phyloP scores from a whole-genome alignment of 1,284 basidiomycete genomes.

The Cutaneotrichosporon sp. region DNA sequence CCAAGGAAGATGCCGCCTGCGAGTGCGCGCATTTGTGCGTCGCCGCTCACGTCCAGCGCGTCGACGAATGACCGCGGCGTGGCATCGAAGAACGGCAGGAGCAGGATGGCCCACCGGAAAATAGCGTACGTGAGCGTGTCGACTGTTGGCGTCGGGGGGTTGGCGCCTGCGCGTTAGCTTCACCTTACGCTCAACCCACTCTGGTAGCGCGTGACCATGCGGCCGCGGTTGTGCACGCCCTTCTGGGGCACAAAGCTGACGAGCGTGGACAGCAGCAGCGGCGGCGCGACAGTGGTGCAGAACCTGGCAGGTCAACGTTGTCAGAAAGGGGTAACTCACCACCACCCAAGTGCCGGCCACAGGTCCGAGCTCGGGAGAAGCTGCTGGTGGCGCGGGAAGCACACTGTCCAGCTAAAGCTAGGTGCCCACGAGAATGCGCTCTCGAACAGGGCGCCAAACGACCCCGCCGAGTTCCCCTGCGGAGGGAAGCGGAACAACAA shows the following conservation, averaged over 20 bases:
- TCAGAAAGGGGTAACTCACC: slow-evolving; percentile 28
- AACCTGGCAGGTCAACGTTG: slow-evolving; percentile 31
- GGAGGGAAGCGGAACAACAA: slow-evolving; percentile 36
- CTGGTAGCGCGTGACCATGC: slow-evolving; percentile 27
- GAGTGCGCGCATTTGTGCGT: slow-evolving; percentile 40
- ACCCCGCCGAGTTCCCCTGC: slow-evolving; percentile 20
- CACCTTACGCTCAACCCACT: slow-evolving; percentile 16
- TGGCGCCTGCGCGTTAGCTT: slow-evolving; percentile 11
- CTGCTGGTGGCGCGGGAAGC: slow-evolving; percentile 29
- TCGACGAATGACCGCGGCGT: slow-evolving; percentile 37
- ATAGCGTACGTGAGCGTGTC: slow-evolving; percentile 43
- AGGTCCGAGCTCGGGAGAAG: slow-evolving; percentile 23
- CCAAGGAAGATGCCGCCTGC: slow-evolving; percentile 38
- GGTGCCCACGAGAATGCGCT: slow-evolving; percentile 42
- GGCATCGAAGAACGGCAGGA: slow-evolving; percentile 42
- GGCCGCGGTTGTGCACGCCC: slow-evolving; percentile 18
- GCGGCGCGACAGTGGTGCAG: slow-evolving; percentile 39
- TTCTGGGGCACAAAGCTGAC: slow-evolving; percentile 41
- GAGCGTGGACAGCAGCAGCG: slow-evolving; percentile 36
- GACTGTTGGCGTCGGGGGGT: slow-evolving; percentile 29
- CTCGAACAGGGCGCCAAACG: slow-evolving; percentile 31
- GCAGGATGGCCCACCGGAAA: slow-evolving; percentile 39
- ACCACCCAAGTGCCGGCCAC: slow-evolving; percentile 41
- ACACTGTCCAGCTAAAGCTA: slow-evolving; percentile 24
- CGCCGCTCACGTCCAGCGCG: slow-evolving; percentile 39